phyloP scores from a whole-genome alignment of 169 alveolate species.

The Theileria parva region DNA sequence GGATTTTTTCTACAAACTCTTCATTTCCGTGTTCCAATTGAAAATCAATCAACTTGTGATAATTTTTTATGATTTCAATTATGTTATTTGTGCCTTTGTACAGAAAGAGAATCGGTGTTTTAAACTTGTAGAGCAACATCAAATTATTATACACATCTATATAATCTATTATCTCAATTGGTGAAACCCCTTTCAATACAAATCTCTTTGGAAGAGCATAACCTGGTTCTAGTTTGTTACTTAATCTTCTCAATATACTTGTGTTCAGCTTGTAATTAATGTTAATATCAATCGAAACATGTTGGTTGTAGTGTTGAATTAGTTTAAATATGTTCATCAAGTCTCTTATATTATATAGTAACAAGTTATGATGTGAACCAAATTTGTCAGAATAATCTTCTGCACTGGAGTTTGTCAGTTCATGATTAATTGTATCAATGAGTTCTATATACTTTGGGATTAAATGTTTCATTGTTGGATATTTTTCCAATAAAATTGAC shows the following conservation, averaged over 20 bases:
- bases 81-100: neutral
- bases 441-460: neutral
- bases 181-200: neutral
- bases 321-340: neutral
- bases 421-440: slow-evolving; percentile 43
- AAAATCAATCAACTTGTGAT: neutral
- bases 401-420: slow-evolving; percentile 12
- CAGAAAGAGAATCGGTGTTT: neutral
- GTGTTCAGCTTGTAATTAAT: neutral
- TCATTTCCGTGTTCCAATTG: neutral
- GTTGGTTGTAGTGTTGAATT: neutral
- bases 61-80: neutral
- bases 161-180: neutral
- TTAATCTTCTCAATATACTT: neutral
- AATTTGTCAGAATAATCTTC: slow-evolving; percentile 59
- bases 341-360: slow-evolving; percentile 61
- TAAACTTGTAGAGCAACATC: neutral
- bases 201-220: neutral
- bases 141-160: neutral
- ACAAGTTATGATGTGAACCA: slow-evolving; percentile 82
- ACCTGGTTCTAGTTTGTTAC: neutral
- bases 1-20: neutral
- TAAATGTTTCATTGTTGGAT: slow-evolving; percentile 36
- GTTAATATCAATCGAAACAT: neutral
- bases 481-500: slow-evolving; percentile 79